Base-by-base conservation (phyloP, 148 eudicot species). In the Amaranthus palmeri region DNA sequence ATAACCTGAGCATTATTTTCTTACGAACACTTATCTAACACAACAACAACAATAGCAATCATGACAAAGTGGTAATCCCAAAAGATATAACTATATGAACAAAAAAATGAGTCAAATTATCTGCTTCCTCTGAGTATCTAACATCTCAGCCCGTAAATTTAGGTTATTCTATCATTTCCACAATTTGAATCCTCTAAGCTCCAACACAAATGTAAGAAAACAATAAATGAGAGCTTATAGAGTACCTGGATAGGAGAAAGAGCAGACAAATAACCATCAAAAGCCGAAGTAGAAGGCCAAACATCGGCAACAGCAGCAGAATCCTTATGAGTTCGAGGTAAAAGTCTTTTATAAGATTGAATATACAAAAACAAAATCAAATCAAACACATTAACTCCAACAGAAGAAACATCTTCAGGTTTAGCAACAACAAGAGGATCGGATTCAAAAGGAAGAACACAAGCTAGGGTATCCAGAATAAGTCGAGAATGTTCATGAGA, bases 211-310 rank as follows among this genome's bases (percentile, higher is more conserved):
- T 17, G 44, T 3, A 6, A 46, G 47, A 57, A 44, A 11, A 0
- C 43, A 41, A 46, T 3, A 61, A 9, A 8, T 3, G 52, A 17
- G 10, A 12, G 13, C 10, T 10, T 9, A 43, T 15, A 14, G 14
- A 50, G 36, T 51, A 93, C 99, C 97, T 91, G 97, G 73, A 95
- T 76, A 51, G 99, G 99, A 17, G 99, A 91, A n/a, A 95, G 92
- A 42, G 96, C 92, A 1, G 97, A 95, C 46, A 95, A 76, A 61
- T 78, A 89, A 0, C 99, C 97, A 76, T 95, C 99, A 14, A 95
- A 95, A 1, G 99, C 97, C 3, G 96, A 92, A 0, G 96, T 87
- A 0, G 97, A 86, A 0, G 97, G 97, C 97, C 99, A 95, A 51
- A 95, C 99, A 85, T 95, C 97, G 4, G 96, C 88, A 7, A 95